Base-by-base conservation (phyloP, 495 filamentous ascomycete species). In the Bryoglossum gracile region DNA sequence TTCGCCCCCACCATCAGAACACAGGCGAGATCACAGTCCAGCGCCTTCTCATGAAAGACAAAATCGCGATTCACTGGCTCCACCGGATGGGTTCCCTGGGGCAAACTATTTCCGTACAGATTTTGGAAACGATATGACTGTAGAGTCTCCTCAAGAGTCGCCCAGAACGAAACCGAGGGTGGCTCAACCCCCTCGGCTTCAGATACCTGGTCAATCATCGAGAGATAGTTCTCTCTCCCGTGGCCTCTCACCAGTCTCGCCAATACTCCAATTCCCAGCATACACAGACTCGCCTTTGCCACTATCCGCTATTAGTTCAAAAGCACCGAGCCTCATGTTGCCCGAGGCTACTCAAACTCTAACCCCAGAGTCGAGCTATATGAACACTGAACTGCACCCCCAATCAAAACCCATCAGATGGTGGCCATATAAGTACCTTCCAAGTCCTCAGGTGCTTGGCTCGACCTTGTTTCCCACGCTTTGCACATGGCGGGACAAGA, bases 381-480 rank as follows among this genome's bases (percentile, higher is more conserved):
- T 33, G 6, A 30, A 37, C 24, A 22, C 51, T 19, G 34, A 47
- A 2, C 2, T 33, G 13, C 26, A 43, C 24, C 35, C 47, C 37
- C 35, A 53, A 14, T 28, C 65, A 1, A 72, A 61, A 18, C 70
- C 70, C 8, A 63, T 77, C 32, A 68, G 60, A 13, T 87, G 84
- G 81, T 94, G 87, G 87, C 86, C 85, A 8, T 84, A 86, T 60
- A 68, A 62, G 17, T 24, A 83, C n/a, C 65, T 91, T 1, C 82
- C 87, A 4, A 66, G 84, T 9, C 86, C 86, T 1, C 70, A 82
- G 33, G 64, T 81, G n/a, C 66, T 97, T 19, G 60, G 76, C 3
- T 74, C 73, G 13, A 92, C 87, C 1, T 68, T 97, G 3, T 99
- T 97, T 56, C 94, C 94, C 8, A 96, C 92, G 0, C 67, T 99